A percentile compares a stretch with the other conserved stretches of the same genome.
These are phyloP conservation scores for Geosmithia flava DNA, from an alignment of 2,329 filamentous ascomycete genomes.

Conservation along the genomic window DNA sequence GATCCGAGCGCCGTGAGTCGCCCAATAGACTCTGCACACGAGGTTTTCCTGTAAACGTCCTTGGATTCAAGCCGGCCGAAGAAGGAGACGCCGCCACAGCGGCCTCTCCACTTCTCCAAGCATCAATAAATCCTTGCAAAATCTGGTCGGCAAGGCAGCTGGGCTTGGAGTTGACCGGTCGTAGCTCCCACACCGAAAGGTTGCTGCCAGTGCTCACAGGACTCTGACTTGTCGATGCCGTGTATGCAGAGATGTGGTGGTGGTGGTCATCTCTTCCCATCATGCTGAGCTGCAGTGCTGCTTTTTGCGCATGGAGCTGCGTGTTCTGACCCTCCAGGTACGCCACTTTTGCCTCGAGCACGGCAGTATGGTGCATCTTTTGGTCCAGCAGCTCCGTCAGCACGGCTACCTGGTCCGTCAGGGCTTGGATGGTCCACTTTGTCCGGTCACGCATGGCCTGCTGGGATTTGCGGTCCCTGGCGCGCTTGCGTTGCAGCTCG, in stretches of 20 bases:
- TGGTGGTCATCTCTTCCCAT: conserved; percentile 7
- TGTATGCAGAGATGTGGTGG: background rate
- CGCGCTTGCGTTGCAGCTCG: conserved; percentile 16
- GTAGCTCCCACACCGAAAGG: conserved; percentile 10
- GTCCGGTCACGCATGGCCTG: conserved; percentile 20
- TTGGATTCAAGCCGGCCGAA: background rate
- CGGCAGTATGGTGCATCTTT: conserved; percentile 1
- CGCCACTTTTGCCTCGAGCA: conserved; percentile 8
- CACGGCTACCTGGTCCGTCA: conserved; percentile 15
- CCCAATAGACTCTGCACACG: conserved; percentile 13
- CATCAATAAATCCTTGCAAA: conserved; percentile 12
- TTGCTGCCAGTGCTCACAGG: conserved; percentile 3
- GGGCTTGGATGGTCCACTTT: conserved; percentile 15
- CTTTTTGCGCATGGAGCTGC: conserved; percentile 15
- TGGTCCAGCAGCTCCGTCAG: conserved; percentile 12
- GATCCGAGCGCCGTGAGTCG: conserved; percentile 8
- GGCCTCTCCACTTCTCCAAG: conserved; percentile 2
- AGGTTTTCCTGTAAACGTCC: conserved; percentile 9
- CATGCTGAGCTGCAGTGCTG: conserved; percentile 14
- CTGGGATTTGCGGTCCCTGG: conserved; percentile 17
- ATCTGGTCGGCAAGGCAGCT: conserved; percentile 14
- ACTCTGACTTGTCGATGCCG: background rate
- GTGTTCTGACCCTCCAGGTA: conserved; percentile 14
- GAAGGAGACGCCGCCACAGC: background rate
- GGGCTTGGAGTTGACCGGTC: conserved; percentile 10